Percentiles rank a stretch among this genome's conserved stretches.
phyloP scores from a whole-genome alignment of 2,329 filamentous ascomycete genomes.

The Periconia sp. region DNA sequence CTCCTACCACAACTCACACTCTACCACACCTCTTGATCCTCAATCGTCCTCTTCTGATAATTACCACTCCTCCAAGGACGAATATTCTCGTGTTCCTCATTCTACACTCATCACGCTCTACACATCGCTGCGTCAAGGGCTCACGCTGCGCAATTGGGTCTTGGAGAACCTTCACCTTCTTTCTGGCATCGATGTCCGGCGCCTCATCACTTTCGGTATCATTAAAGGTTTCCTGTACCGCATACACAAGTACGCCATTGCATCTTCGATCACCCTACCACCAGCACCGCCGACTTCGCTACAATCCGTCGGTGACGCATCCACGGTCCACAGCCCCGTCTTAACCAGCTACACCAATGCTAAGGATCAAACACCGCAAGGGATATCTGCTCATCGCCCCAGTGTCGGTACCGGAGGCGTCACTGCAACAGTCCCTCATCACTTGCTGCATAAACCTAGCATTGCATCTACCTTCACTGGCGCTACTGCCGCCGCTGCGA shows the following conservation, averaged over 20 bases:
- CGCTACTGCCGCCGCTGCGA: background rate
- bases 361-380: conserved; percentile 6
- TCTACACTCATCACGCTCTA: conserved; percentile 75
- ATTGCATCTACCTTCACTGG: conserved; percentile 1
- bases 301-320: conserved; percentile 4
- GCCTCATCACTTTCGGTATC: conserved; percentile 92
- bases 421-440: background rate
- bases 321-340: conserved; percentile 8
- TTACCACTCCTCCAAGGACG: conserved; percentile 11
- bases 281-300: conserved; percentile 30
- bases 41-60: background rate
- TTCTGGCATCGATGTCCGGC: conserved; percentile 78
- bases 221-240: conserved; percentile 95
- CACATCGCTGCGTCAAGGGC: conserved; percentile 77
- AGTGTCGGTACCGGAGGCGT: too few species aligned
- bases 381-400: too few species aligned
- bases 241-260: conserved; percentile 86
- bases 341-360: conserved; percentile 4
- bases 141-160: conserved; percentile 86
- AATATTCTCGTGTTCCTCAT: conserved; percentile 20
- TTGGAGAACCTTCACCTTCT: conserved; percentile 72
- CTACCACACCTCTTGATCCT: background rate
- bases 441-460: conserved; percentile 12
- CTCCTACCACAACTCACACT: conserved; percentile 6
- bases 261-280: conserved; percentile 31